Evolutionary conservation across 257 asterid genomes (phyloP).

Genomic region (Solanum microdontum): DNA sequence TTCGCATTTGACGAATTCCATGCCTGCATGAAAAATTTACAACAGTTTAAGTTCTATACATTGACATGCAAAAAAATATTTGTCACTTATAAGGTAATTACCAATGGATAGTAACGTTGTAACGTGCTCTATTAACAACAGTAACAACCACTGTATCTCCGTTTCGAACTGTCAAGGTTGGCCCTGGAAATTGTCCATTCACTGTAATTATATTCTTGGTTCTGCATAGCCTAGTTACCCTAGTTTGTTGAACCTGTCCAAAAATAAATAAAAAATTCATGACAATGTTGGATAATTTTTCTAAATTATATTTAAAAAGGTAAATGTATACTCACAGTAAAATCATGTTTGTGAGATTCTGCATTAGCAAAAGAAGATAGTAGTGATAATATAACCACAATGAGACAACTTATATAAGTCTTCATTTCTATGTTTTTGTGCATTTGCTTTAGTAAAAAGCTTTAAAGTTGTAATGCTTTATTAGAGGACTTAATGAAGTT

Average conservation of each 20-base stretch:
- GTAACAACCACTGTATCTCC: slow-evolving; percentile 42
- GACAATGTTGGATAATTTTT: neutral
- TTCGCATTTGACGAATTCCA: slow-evolving; percentile 57
- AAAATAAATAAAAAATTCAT: neutral
- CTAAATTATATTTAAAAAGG: neutral
- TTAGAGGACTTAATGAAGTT: neutral
- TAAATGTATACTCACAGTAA: slow-evolving; percentile 20
- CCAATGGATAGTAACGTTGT: slow-evolving; percentile 60
- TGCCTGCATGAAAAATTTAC: slow-evolving; percentile 28
- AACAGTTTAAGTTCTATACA: neutral
- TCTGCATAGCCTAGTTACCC: slow-evolving; percentile 45
- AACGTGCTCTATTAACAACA: slow-evolving; percentile 44
- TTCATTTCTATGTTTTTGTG: slow-evolving; percentile 13
- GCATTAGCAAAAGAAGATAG: slow-evolving; percentile 20
- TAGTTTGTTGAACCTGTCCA: slow-evolving; percentile 39
- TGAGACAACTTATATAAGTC: neutral
- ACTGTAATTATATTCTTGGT: slow-evolving; percentile 41
- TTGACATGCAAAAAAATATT: neutral
- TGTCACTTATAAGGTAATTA: neutral
- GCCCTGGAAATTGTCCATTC: slow-evolving; percentile 72
- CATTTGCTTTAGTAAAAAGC: neutral
- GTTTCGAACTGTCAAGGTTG: slow-evolving; percentile 37
- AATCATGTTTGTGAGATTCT: slow-evolving; percentile 38
- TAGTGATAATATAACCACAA: slow-evolving; percentile 11
- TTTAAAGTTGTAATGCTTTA: slow-evolving; percentile 3